phyloP scores from a whole-genome alignment of 1,284 basidiomycete species.

The Irpex sp. region DNA sequence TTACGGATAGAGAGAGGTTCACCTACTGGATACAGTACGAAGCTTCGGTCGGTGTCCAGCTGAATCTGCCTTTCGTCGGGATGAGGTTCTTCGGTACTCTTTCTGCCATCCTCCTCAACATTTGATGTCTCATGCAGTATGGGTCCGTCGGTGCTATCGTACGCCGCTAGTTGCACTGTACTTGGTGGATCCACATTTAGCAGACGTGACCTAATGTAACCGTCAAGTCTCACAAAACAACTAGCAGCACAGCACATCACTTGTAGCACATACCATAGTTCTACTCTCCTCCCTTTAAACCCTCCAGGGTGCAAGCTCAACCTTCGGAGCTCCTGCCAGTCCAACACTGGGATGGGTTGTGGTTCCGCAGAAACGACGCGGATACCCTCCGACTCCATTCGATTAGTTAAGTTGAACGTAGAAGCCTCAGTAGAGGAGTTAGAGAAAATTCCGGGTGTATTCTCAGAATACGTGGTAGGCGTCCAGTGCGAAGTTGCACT shows the following conservation, averaged over 20 bases:
- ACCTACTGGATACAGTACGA: slow-evolving; percentile 87
- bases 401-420: no score
- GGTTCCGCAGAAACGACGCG: background rate
- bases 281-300: slow-evolving; percentile 53
- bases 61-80: slow-evolving; percentile 81
- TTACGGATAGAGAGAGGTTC: slow-evolving; percentile 32
- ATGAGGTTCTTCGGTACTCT: slow-evolving; percentile 38
- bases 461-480: no score
- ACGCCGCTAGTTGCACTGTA: no score
- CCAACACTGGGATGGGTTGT: slow-evolving; percentile 15
- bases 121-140: background rate
- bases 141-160: no score
- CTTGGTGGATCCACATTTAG: slow-evolving; percentile 12
- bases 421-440: no score
- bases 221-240: slow-evolving; percentile 10
- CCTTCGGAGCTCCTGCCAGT: slow-evolving; percentile 48
- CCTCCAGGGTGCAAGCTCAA: slow-evolving; percentile 57
- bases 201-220: slow-evolving; percentile 18
- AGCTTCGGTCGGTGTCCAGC: slow-evolving; percentile 85
- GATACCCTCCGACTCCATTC: background rate
- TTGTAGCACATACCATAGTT: slow-evolving; percentile 49
- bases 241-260: background rate
- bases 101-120: slow-evolving; percentile 3
- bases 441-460: no score
- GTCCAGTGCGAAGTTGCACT: no score